Evolutionary conservation across 495 filamentous ascomycete genomes (phyloP), one percentile per base, ranked within the genome.

Genomic region (Geoglossum glabrum): DNA sequence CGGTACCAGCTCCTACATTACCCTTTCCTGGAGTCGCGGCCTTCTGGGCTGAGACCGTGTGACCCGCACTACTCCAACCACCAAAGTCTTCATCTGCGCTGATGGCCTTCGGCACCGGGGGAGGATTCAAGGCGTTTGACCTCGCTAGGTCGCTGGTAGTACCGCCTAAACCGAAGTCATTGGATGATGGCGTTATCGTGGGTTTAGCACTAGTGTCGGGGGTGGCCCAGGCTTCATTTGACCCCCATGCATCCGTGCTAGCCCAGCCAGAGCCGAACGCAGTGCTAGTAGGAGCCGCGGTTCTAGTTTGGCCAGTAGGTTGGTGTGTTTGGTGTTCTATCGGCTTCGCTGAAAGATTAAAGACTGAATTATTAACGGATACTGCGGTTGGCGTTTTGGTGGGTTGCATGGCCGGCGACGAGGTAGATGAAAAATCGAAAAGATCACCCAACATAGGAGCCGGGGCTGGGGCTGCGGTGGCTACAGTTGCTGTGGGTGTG

Each of bases 71-170:
- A 47, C 83, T 84, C 89, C 89, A 96, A 25, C 88, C 88, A 17
- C 89, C 89, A 71, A 94, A 96, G 63, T 96, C 89, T 69, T 96
- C 89, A 66, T 96, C 89, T 0, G 79, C 80, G 30, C 79, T 76
- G 1, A 92, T 82, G 61, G 82, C 82, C 11, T 85, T 80, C 10
- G 72, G 66, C 0, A 71, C 67, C 3, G 73, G 61, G 13, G 67
- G 40, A 45, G 6, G 70, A n/a, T 51, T 59, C 7, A 60, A 60
- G 28, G 43, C 47, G 21, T 25, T 62, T 7, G 57, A 26, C 4
- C 17, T 15, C 21, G 11, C 26, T 19, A 27, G 4, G 31, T 7
- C 52, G 3, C 31, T 13, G 23, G n/a, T n/a, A 28, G 17, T 28
- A 27, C 56, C 45, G 17, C 77, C 79, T 80, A 80, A 84, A 57